Conservation (phyloP, 2,329 filamentous ascomycete genomes). For the Akanthomyces lecanii region DNA sequence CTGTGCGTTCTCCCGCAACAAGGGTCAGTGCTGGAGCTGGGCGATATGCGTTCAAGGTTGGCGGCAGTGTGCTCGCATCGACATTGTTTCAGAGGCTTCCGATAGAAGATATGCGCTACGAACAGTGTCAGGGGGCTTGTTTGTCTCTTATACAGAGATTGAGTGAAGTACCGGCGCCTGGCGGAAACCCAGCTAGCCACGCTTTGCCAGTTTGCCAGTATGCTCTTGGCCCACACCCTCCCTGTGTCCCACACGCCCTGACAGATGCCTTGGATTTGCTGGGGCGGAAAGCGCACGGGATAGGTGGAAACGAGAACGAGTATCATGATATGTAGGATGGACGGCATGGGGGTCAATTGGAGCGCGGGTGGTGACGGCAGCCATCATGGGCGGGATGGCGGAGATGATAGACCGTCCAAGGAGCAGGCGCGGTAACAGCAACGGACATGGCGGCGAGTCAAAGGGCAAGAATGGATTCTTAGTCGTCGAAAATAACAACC, state of each 20-base stretch:
- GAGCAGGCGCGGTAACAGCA: neutral
- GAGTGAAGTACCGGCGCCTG: neutral
- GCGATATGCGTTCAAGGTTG: neutral
- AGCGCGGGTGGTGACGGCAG: neutral
- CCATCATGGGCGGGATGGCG: neutral
- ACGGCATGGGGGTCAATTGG: neutral
- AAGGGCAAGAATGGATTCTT: neutral
- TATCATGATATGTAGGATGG: neutral
- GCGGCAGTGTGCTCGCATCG: neutral
- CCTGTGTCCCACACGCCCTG: neutral
- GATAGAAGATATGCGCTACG: too few species aligned
- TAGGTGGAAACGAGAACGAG: neutral
- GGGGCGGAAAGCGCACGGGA: neutral
- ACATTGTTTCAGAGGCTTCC: neutral
- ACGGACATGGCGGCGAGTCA: neutral
- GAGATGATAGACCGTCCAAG: neutral
- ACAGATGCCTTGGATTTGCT: conserved; percentile 3
- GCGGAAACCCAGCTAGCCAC: neutral
- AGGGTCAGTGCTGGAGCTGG: conserved; percentile 6
- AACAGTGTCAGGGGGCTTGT: too few species aligned
- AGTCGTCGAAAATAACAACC: neutral
- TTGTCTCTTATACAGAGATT: neutral
- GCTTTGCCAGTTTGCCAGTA: neutral
- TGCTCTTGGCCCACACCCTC: conserved; percentile 1
- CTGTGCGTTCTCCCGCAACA: neutral